Evolutionary conservation across 225 moss, liverwort and hornwort species (phyloP).

Genomic region (Ulota crispa): DNA sequence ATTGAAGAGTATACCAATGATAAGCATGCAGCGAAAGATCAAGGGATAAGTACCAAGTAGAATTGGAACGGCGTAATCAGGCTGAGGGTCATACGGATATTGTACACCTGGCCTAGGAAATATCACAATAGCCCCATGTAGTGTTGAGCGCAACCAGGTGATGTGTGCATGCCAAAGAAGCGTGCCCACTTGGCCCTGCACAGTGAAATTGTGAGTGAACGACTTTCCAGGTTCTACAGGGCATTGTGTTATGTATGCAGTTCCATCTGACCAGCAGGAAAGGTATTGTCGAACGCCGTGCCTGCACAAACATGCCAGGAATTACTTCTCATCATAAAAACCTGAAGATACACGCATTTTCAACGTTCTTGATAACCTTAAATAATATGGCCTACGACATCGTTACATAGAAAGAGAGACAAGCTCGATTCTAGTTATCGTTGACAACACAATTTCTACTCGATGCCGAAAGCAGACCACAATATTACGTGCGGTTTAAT

Average conservation of each 20-base stretch:
- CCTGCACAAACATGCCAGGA: conserved; percentile 39
- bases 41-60: conserved; percentile 42
- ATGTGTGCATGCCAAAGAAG: conserved; percentile 71
- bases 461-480: background rate
- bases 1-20: background rate
- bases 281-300: conserved; percentile 54
- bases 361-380: background rate
- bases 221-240: conserved; percentile 52
- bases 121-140: conserved; percentile 59
- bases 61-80: conserved; percentile 39
- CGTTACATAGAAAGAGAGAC: background rate
- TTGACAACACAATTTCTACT: background rate
- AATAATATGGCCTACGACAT: background rate
- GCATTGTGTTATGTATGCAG: conserved; percentile 66
- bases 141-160: conserved; percentile 60
- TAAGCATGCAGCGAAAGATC: background rate
- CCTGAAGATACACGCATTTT: background rate
- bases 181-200: conserved; percentile 52
- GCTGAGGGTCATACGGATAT: conserved; percentile 50
- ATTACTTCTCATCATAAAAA: background rate
- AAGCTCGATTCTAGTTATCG: background rate
- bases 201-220: conserved; percentile 51
- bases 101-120: conserved; percentile 27
- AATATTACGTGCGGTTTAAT: background rate
- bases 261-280: conserved; percentile 62